phyloP scores from a whole-genome alignment of 345 rosid genomes.

The Toxicodendron radicans region DNA sequence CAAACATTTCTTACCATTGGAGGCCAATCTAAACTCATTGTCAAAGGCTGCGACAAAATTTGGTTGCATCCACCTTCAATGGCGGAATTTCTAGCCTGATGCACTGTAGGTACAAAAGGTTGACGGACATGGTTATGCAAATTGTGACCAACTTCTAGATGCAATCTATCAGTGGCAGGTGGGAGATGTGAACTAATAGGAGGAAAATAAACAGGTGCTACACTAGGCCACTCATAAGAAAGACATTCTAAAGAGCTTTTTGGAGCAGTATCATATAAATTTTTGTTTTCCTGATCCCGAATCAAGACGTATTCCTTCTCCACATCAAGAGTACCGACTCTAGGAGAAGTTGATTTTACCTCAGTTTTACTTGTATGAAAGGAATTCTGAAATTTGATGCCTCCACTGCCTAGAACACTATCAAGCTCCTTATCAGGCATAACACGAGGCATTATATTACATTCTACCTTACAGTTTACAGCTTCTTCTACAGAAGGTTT shows the following conservation, averaged over 20 bases:
- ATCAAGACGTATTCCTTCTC: slow-evolving; percentile 39
- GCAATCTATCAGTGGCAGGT: slow-evolving; percentile 89
- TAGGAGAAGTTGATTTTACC: slow-evolving; percentile 30
- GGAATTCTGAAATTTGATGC: slow-evolving; percentile 30
- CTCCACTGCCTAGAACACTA: slow-evolving; percentile 32
- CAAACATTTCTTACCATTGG: slow-evolving; percentile 79
- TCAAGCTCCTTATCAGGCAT: slow-evolving; percentile 29
- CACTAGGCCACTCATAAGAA: slow-evolving; percentile 90
- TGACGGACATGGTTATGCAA: slow-evolving; percentile 75
- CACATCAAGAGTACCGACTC: slow-evolving; percentile 30
- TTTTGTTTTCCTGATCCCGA: slow-evolving; percentile 39
- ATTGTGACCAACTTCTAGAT: slow-evolving; percentile 88
- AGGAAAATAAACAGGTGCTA: slow-evolving; percentile 70
- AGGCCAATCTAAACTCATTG: slow-evolving; percentile 97
- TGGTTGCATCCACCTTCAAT: slow-evolving; percentile 65
- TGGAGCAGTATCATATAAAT: slow-evolving; percentile 31
- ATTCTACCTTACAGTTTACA: slow-evolving; percentile 28
- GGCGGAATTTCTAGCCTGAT: slow-evolving; percentile 69
- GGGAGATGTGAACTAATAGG: slow-evolving; percentile 72
- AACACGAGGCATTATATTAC: slow-evolving; percentile 28
- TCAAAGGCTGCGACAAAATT: slow-evolving; percentile 66
- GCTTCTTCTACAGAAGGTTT: slow-evolving; percentile 28
- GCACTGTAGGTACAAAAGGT: slow-evolving; percentile 71
- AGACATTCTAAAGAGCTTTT: slow-evolving; percentile 49
- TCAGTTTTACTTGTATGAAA: slow-evolving; percentile 29